Evolutionary conservation across 2,329 filamentous ascomycete genomes (phyloP).

Genomic region (Apiospora koreana): DNA sequence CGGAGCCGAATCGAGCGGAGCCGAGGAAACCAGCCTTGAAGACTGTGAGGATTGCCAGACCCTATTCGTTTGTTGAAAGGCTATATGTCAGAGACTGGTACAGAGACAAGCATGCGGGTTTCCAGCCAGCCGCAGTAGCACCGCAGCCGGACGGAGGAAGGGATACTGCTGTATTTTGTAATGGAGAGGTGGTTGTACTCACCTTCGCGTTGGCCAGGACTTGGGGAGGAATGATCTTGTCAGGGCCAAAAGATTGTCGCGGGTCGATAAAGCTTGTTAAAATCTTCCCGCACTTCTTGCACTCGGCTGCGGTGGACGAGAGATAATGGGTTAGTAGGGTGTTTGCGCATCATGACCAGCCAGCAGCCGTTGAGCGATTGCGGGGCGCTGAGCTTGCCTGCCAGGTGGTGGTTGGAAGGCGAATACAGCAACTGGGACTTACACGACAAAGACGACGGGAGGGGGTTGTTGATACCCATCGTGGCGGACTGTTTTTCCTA

Average conservation of each 20-base stretch:
- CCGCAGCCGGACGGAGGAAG: neutral
- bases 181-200: constrained; percentile 21
- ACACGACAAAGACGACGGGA: constrained; percentile 69
- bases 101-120: neutral
- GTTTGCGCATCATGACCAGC: constrained; percentile 15
- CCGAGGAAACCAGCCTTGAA: constrained; percentile 87
- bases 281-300: constrained; percentile 96
- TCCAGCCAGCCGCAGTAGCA: neutral
- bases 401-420: constrained; percentile 13
- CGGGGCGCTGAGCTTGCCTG: constrained; percentile 22
- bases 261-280: constrained; percentile 94
- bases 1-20: constrained; percentile 78
- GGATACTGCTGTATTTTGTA: neutral
- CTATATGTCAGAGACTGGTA: neutral
- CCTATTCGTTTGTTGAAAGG: constrained; percentile 41
- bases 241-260: constrained; percentile 87
- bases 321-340: neutral
- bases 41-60: constrained; percentile 82
- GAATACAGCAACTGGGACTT: constrained; percentile 42
- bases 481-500: constrained; percentile 20
- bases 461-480: constrained; percentile 68
- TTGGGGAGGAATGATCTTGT: constrained; percentile 93
- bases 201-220: constrained; percentile 92
- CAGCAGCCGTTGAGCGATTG: neutral
- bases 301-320: constrained; percentile 70